These are phyloP conservation scores for Hypomontagnella monticulosa DNA, from an alignment of 495 filamentous ascomycete genomes.

Conservation along the genomic window DNA sequence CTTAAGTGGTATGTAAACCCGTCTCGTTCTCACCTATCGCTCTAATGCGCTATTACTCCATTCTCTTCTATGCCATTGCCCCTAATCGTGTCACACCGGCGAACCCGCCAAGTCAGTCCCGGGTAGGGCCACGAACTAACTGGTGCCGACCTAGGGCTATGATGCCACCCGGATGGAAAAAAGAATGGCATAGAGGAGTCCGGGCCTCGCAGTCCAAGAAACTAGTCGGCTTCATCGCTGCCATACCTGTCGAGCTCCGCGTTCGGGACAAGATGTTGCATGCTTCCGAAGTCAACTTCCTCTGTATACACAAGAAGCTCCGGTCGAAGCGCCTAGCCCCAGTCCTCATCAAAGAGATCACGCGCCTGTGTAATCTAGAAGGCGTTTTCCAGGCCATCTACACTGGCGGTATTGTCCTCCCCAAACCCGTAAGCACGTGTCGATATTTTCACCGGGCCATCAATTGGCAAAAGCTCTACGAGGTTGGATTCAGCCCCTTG, in stretches of 20 bases:
- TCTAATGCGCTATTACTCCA: too few relatives aligned
- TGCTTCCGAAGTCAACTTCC: conserved; percentile 94
- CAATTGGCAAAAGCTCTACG: conserved; percentile 94
- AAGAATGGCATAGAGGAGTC: conserved; percentile 95
- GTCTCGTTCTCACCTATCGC: not conserved
- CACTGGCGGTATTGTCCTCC: conserved; percentile 89
- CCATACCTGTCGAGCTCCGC: conserved; percentile 82
- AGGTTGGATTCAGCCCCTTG: conserved; percentile 88
- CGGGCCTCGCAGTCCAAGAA: conserved; percentile 78
- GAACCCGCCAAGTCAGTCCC: too few relatives aligned
- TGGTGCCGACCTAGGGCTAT: conserved; percentile 71
- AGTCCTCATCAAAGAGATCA: conserved; percentile 96
- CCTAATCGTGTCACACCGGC: too few relatives aligned
- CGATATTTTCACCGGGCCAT: conserved; percentile 93
- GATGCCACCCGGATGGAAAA: conserved; percentile 93
- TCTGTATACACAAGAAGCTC: conserved; percentile 97
- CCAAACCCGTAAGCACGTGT: conserved; percentile 89
- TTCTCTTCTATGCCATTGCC: too few relatives aligned
- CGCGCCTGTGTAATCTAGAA: conserved; percentile 82
- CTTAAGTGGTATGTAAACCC: conserved; percentile 77
- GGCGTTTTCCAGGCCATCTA: conserved; percentile 94
- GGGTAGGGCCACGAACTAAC: conserved; percentile 36
- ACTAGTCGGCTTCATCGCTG: conserved; percentile 94
- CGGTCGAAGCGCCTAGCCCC: conserved; percentile 90
- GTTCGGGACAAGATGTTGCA: conserved; percentile 79